A percentile compares a stretch with the other conserved stretches of the same genome.
phyloP scores from a whole-genome alignment of 306 rosid genomes.

The Lathyrus oleraceus region DNA sequence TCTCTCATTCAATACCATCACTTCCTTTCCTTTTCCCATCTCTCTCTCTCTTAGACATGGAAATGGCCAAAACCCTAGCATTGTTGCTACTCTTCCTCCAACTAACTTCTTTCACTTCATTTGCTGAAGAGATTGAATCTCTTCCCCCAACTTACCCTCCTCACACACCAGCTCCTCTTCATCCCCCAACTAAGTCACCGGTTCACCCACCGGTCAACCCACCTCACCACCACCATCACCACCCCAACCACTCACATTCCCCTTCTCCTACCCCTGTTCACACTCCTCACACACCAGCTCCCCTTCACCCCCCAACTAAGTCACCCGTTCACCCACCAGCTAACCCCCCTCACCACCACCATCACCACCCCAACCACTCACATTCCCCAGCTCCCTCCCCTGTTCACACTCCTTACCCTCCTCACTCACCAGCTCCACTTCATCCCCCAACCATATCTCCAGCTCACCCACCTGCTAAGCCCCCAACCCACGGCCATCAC shows the following conservation, averaged over 20 bases:
- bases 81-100: neutral
- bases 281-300: slow-evolving; percentile 14
- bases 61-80: slow-evolving; percentile 9
- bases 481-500: neutral
- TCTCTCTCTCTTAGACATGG: neutral
- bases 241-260: slow-evolving; percentile 36
- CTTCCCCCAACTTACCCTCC: slow-evolving; percentile 41
- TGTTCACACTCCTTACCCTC: slow-evolving; percentile 26
- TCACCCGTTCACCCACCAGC: slow-evolving; percentile 33
- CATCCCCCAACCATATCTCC: slow-evolving; percentile 31
- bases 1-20: neutral
- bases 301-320: slow-evolving; percentile 5
- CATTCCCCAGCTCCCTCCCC: slow-evolving; percentile 36
- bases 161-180: slow-evolving; percentile 11
- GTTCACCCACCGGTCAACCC: slow-evolving; percentile 28
- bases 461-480: neutral
- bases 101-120: neutral
- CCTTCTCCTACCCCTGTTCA: slow-evolving; percentile 30
- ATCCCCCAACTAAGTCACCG: slow-evolving; percentile 8
- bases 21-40: neutral
- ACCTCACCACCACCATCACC: slow-evolving; percentile 50
- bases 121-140: slow-evolving; percentile 13
- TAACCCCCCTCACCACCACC: slow-evolving; percentile 43
- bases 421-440: neutral
- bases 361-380: slow-evolving; percentile 42